A percentile compares a stretch with the other conserved stretches of the same genome.
Evolutionary conservation across 2,329 filamentous ascomycete species (phyloP).

Genomic region (Hirsutella minnesotensis): DNA sequence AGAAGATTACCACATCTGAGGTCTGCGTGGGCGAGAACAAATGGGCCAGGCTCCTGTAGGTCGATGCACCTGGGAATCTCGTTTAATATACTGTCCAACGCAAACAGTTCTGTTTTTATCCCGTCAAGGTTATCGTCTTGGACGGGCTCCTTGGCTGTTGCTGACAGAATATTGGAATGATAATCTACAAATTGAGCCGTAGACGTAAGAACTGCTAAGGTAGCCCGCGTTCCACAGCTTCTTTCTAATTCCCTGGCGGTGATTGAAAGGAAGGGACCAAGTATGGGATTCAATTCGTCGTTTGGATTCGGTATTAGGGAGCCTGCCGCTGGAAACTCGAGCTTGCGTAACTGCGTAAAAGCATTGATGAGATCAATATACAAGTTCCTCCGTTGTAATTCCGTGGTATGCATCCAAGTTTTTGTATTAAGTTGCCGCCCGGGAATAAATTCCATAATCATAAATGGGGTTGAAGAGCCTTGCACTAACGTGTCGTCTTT

Average conservation of each 20-base stretch:
- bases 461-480: neutral
- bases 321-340: neutral
- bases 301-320: neutral
- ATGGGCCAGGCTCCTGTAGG: neutral
- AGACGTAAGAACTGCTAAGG: neutral
- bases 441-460: neutral
- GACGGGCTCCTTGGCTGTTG: neutral
- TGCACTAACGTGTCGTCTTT: neutral
- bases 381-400: neutral
- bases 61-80: neutral
- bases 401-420: neutral
- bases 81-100: neutral
- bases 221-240: neutral
- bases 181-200: neutral
- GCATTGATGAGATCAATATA: neutral
- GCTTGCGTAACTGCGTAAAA: neutral
- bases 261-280: neutral
- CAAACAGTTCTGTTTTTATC: neutral
- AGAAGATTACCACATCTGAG: neutral
- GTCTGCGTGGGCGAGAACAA: neutral
- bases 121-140: neutral
- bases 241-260: neutral
- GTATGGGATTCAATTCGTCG: neutral
- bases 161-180: neutral
- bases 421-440: neutral